Evolutionary conservation across 495 filamentous ascomycete genomes (phyloP).

Genomic region (Tuber aestivum): DNA sequence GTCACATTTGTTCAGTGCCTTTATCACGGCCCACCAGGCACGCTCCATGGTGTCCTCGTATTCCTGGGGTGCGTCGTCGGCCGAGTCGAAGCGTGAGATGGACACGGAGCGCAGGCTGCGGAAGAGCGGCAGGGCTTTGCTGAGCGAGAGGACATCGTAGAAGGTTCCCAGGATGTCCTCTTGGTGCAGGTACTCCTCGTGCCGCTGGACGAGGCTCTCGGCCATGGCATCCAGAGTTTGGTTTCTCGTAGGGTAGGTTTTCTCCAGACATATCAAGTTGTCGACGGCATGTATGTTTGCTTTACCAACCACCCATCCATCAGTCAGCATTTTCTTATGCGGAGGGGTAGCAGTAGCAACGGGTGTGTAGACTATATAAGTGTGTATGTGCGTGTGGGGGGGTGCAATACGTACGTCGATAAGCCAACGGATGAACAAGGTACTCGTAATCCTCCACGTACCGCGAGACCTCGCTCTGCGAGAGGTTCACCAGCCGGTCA

Average conservation of each 20-base stretch:
- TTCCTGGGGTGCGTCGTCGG: neutral
- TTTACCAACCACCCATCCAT: neutral
- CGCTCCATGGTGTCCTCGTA: constrained; percentile 23
- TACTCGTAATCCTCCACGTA: constrained; percentile 33
- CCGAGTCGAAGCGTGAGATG: constrained; percentile 20
- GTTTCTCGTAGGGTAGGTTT: neutral
- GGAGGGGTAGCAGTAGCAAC: neutral
- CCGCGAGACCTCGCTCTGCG: constrained; percentile 25
- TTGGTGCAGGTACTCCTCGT: constrained; percentile 27
- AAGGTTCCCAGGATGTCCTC: constrained; percentile 36
- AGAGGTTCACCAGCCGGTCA: constrained; percentile 27
- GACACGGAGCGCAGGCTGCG: constrained; percentile 26
- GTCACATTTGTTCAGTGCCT: constrained; percentile 30
- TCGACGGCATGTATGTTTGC: constrained; percentile 2
- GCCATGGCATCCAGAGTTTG: constrained; percentile 21
- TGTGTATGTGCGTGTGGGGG: neutral
- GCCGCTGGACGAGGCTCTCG: constrained; percentile 18
- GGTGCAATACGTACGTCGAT: neutral
- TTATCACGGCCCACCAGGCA: constrained; percentile 36
- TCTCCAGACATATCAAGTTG: neutral
- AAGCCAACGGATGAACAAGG: neutral
- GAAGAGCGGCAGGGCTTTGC: constrained; percentile 30
- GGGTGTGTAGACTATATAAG: no score
- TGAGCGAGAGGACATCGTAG: constrained; percentile 37
- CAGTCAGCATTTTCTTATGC: neutral